Evolutionary conservation across 2,329 filamentous ascomycete species (phyloP).

Genomic region (Pseudogymnoascus sp.): DNA sequence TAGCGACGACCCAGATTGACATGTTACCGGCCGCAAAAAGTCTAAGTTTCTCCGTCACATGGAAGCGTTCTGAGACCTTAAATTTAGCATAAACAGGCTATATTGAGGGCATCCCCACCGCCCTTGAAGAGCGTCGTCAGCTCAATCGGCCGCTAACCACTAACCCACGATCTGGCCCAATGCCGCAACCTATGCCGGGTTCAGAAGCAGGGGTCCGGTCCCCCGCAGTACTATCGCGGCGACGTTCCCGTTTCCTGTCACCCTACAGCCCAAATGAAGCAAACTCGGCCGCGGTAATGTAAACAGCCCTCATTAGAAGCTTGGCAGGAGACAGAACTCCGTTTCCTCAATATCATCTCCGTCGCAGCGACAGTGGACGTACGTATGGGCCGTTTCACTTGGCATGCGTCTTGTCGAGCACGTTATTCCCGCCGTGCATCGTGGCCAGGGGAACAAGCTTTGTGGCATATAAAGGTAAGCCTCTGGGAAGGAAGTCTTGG

Average conservation of each 20-base stretch:
- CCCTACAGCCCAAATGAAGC: not conserved
- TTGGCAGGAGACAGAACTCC: not conserved
- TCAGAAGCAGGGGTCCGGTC: not conserved
- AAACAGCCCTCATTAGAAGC: not conserved
- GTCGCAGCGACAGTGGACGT: not conserved
- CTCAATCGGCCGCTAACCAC: conserved; percentile 2
- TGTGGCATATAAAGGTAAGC: conserved; percentile 3
- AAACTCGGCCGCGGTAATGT: not conserved
- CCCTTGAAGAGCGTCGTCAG: not conserved
- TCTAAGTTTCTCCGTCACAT: not conserved
- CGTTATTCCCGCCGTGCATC: not conserved
- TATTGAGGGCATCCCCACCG: not conserved
- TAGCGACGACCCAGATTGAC: not conserved
- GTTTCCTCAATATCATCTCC: not conserved
- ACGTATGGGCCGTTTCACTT: not conserved
- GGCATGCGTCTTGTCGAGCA: not conserved
- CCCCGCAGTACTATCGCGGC: not conserved
- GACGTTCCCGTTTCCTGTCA: not conserved
- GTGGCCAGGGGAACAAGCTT: not conserved
- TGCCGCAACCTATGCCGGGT: not conserved
- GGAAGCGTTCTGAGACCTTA: not conserved
- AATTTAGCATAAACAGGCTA: not conserved
- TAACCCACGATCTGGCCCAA: not conserved
- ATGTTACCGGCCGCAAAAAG: not conserved
- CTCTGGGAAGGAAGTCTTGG: not conserved